A percentile compares a stretch with the other conserved stretches of the same genome.
Evolutionary conservation across 768 basidiomycete species (phyloP).

Genomic region (Mycena venus): DNA sequence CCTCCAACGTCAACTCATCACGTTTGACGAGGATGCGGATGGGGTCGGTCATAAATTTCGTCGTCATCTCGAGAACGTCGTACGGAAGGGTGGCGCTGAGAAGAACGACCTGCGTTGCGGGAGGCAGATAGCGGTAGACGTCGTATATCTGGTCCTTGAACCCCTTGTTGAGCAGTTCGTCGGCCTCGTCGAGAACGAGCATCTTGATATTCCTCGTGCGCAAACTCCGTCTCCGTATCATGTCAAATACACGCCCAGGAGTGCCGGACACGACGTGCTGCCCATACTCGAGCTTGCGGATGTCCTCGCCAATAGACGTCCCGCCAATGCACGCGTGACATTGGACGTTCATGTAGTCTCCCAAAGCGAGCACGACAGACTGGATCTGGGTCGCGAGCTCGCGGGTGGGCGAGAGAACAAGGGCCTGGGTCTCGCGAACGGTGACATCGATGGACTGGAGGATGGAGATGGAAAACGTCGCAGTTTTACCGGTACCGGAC

Average conservation of each 20-base stretch:
- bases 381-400: constrained; percentile 99
- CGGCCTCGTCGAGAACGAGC: constrained; percentile 94
- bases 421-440: constrained; percentile 94
- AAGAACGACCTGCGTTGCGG: constrained; percentile 96
- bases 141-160: constrained; percentile 99
- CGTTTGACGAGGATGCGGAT: constrained; percentile 99
- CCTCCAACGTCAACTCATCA: constrained; percentile 98
- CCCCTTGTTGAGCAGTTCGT: constrained; percentile 96
- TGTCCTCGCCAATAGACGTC: constrained; percentile 97
- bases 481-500: constrained; percentile 99
- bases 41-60: constrained; percentile 99
- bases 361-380: constrained; percentile 94
- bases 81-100: constrained; percentile 96
- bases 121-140: constrained; percentile 96
- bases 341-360: constrained; percentile 99
- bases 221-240: constrained; percentile 95
- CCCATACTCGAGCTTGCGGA: constrained; percentile 96
- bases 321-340: constrained; percentile 99
- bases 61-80: constrained; percentile 99
- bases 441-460: constrained; percentile 97
- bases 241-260: constrained; percentile 98
- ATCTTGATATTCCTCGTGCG: constrained; percentile 98
- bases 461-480: constrained; percentile 98
- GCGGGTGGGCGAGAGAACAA: constrained; percentile 97
- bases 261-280: constrained; percentile 98